Conservation (phyloP, 2,329 filamentous ascomycete genomes). For the Didymella segeticola region DNA sequence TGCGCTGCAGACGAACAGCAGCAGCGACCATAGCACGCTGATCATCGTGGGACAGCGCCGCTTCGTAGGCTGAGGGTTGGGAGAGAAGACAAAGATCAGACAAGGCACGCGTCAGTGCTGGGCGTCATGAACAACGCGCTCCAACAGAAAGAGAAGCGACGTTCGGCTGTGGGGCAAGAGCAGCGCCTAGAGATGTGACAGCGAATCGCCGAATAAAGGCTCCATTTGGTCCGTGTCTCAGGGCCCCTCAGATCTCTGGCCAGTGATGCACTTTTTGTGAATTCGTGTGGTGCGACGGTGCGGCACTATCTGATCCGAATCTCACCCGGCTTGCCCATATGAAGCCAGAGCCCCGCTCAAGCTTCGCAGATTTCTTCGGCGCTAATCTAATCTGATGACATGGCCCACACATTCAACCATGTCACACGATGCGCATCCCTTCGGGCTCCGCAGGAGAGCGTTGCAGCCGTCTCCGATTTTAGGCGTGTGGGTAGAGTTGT, state of each 20-base stretch:
- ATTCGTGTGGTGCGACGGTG: not conserved
- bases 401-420: not conserved
- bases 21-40: not conserved
- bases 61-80: not conserved
- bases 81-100: not conserved
- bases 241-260: not conserved
- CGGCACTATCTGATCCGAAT: conserved; percentile 1
- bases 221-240: not conserved
- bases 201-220: not conserved
- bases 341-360: not conserved
- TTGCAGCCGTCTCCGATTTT: not conserved
- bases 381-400: conserved; percentile 14
- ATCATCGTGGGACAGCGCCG: not conserved
- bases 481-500: not conserved
- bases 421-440: not conserved
- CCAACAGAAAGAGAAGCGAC: not conserved
- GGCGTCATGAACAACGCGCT: not conserved
- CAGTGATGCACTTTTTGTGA: not conserved
- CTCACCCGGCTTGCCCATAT: not conserved
- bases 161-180: not conserved
- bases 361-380: not conserved
- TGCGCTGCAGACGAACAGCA: conserved; percentile 19
- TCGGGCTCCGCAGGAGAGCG: not conserved
- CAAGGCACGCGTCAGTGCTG: not conserved
- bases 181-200: not conserved